These are phyloP conservation scores for Tremellales sp. DNA, from an alignment of 1,284 basidiomycete species.

Conservation along the genomic window DNA sequence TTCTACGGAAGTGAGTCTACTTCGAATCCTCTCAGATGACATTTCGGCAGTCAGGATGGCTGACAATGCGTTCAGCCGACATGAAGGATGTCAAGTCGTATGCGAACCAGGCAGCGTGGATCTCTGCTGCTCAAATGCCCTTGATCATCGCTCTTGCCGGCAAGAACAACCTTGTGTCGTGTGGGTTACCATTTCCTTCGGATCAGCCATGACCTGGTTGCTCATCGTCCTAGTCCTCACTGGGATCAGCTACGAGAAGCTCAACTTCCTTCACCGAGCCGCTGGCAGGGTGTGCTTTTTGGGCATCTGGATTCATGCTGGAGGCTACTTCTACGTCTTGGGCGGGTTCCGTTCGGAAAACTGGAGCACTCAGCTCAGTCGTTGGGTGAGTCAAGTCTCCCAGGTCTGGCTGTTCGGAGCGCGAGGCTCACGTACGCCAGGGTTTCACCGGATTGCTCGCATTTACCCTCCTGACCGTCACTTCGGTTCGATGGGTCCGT, in stretches of 20 bases:
- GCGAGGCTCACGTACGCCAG: slow-evolving; percentile 10
- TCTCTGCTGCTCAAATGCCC: slow-evolving; percentile 58
- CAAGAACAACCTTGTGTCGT: slow-evolving; percentile 61
- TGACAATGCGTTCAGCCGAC: too few relatives aligned
- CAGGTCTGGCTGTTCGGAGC: background rate
- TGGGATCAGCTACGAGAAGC: slow-evolving; percentile 59
- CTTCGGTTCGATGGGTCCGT: slow-evolving; percentile 50
- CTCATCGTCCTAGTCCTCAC: slow-evolving; percentile 52
- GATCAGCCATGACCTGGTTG: background rate
- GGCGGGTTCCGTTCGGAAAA: slow-evolving; percentile 10
- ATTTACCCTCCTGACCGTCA: slow-evolving; percentile 49
- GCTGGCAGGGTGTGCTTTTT: slow-evolving; percentile 30
- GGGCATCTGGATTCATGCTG: slow-evolving; percentile 32
- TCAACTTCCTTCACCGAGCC: slow-evolving; percentile 41
- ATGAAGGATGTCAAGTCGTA: slow-evolving; percentile 9
- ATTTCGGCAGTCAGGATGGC: too few relatives aligned
- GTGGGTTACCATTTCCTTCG: slow-evolving; percentile 42
- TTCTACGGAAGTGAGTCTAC: slow-evolving; percentile 27
- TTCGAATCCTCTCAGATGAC: background rate
- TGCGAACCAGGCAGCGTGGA: slow-evolving; percentile 52
- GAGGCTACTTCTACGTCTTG: slow-evolving; percentile 18
- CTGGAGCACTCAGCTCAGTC: slow-evolving; percentile 13
- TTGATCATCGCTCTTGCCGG: slow-evolving; percentile 62
- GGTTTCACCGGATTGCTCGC: slow-evolving; percentile 49
- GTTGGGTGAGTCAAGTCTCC: slow-evolving; percentile 22